phyloP scores from a whole-genome alignment of 495 filamentous ascomycete genomes.

The Beverwykella pulmonaria region DNA sequence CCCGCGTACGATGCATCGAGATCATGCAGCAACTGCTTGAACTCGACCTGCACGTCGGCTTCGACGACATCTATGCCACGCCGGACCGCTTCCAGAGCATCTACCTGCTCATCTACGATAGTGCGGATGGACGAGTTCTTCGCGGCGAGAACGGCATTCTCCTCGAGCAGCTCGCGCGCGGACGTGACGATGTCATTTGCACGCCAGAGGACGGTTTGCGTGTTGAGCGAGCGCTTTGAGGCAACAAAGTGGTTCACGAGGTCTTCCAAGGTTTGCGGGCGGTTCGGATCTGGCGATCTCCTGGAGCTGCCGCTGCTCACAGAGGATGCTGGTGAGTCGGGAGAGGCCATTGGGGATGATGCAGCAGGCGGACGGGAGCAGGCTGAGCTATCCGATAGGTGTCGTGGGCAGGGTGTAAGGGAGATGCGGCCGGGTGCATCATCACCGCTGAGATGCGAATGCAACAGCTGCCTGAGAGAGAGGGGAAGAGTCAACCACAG shows the following conservation, averaged over 20 bases:
- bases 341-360: conserved; percentile 32
- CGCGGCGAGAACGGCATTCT: conserved; percentile 75
- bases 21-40: conserved; percentile 64
- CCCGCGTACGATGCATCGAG: conserved; percentile 75
- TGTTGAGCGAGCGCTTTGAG: conserved; percentile 89
- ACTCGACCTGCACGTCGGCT: conserved; percentile 57
- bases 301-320: conserved; percentile 31
- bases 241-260: conserved; percentile 81
- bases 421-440: conserved; percentile 3
- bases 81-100: conserved; percentile 68
- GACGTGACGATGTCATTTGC: conserved; percentile 84
- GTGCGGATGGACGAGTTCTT: conserved; percentile 74
- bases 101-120: conserved; percentile 72
- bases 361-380: not conserved
- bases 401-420: not conserved
- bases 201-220: conserved; percentile 78
- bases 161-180: conserved; percentile 74
- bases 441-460: not conserved
- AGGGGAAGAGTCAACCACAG: not conserved
- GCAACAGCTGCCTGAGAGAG: not conserved
- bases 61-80: conserved; percentile 59
- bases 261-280: conserved; percentile 61
- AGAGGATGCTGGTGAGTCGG: conserved; percentile 34
- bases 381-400: not conserved
- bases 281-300: conserved; percentile 28